Percentiles rank a stretch among this genome's conserved stretches.
These are phyloP conservation scores for Ogataea angusta DNA, from an alignment of 805 yeast genomes.

Conservation along the genomic window DNA sequence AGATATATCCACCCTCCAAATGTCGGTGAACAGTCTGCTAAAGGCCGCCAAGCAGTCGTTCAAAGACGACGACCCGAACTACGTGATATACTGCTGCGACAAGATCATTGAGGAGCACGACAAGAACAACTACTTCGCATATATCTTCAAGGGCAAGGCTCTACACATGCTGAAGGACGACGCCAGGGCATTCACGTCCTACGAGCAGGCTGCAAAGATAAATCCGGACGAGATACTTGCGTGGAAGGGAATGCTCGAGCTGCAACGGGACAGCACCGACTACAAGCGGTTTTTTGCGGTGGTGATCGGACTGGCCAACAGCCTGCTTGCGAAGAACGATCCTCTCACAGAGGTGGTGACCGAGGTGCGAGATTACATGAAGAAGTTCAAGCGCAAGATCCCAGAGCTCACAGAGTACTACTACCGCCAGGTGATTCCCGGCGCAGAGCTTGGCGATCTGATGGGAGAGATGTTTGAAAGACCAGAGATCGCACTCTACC, in stretches of 20 bases:
- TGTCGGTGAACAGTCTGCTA: conserved; percentile 29
- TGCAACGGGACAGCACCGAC: conserved; percentile 38
- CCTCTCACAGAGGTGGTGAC: conserved; percentile 47
- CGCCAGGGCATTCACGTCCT: conserved; percentile 40
- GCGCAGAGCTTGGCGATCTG: conserved; percentile 49
- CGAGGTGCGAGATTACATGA: conserved; percentile 46
- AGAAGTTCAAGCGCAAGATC: conserved; percentile 20
- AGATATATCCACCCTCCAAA: background rate
- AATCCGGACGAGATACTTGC: conserved; percentile 56
- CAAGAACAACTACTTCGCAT: conserved; percentile 58
- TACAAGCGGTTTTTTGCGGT: conserved; percentile 45
- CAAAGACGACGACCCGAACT: conserved; percentile 55
- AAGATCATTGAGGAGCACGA: conserved; percentile 56
- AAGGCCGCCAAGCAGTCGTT: conserved; percentile 53
- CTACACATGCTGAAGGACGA: conserved; percentile 42
- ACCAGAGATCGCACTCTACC: conserved; percentile 43
- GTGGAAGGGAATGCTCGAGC: conserved; percentile 75
- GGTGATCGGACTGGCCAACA: conserved; percentile 42
- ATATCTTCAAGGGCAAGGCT: conserved; percentile 70
- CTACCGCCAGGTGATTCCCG: conserved; percentile 53
- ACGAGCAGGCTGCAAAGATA: conserved; percentile 46
- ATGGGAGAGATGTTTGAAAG: conserved; percentile 46
- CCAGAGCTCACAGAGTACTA: conserved; percentile 44
- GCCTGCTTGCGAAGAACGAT: conserved; percentile 40
- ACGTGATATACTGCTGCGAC: conserved; percentile 54